phyloP scores from a whole-genome alignment of 192 early-diverging fungal genomes.

The Backusella westeae region DNA sequence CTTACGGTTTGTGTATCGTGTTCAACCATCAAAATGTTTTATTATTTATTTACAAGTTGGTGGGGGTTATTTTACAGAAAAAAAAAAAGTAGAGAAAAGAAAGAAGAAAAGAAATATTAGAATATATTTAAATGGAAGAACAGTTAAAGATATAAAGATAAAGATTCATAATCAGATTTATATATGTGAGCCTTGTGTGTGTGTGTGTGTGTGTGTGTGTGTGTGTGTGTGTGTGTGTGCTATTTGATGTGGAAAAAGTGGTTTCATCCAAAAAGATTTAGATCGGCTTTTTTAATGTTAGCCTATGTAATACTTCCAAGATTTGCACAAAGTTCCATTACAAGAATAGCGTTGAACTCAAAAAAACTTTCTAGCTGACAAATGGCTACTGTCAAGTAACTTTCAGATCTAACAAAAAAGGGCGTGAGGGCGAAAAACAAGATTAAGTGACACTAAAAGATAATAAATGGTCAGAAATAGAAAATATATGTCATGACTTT shows the following conservation, averaged over 20 bases:
- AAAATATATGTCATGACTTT: neutral
- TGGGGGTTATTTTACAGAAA: neutral
- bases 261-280: neutral
- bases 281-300: neutral
- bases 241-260: neutral
- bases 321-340: neutral
- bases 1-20: neutral
- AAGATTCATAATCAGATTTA: no score
- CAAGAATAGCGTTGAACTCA: neutral
- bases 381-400: neutral
- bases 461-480: neutral
- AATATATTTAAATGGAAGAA: no score
- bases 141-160: no score
- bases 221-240: no score
- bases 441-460: neutral
- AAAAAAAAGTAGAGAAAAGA: no score
- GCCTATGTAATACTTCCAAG: neutral
- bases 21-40: neutral
- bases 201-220: no score
- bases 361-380: neutral
- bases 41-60: neutral
- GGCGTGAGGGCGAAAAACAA: neutral
- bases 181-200: no score
- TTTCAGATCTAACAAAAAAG: neutral
- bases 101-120: no score